Conservation (phyloP, 768 basidiomycete genomes). For the Auricularia sp. region DNA sequence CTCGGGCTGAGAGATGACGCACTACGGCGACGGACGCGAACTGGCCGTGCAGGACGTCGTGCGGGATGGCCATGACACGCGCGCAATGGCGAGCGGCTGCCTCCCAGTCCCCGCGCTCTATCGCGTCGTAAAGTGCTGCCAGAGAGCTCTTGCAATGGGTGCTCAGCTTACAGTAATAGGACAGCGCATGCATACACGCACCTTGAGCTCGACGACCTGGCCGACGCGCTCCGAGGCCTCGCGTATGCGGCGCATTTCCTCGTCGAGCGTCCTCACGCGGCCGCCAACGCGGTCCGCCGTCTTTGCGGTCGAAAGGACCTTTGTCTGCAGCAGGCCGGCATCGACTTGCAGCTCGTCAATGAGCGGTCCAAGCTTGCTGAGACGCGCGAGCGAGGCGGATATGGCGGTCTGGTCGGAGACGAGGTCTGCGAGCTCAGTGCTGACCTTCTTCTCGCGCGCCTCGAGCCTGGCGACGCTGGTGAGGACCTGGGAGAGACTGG, state of each 20-base stretch:
- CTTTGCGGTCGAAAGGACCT: slow-evolving; percentile 61
- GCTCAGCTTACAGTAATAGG: slow-evolving; percentile 16
- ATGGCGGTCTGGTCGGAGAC: slow-evolving; percentile 63
- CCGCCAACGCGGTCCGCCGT: slow-evolving; percentile 89
- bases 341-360: slow-evolving; percentile 56
- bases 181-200: slow-evolving; percentile 20
- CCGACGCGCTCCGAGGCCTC: slow-evolving; percentile 87
- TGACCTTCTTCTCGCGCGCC: slow-evolving; percentile 68
- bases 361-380: slow-evolving; percentile 50
- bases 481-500: slow-evolving; percentile 57
- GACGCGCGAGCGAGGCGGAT: slow-evolving; percentile 45
- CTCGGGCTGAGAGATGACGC: slow-evolving; percentile 20
- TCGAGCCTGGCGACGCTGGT: slow-evolving; percentile 67
- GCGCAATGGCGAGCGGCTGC: slow-evolving; percentile 85
- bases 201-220: slow-evolving; percentile 94
- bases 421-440: slow-evolving; percentile 59
- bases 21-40: slow-evolving; percentile 89
- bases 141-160: slow-evolving; percentile 52
- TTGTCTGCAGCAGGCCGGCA: slow-evolving; percentile 41
- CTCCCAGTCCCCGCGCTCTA: slow-evolving; percentile 89
- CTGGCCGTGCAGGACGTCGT: slow-evolving; percentile 64
- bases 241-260: slow-evolving; percentile 84
- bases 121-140: slow-evolving; percentile 43
- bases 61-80: slow-evolving; percentile 77
- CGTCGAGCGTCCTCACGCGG: slow-evolving; percentile 78